phyloP scores from a whole-genome alignment of 352 stramenopile species.

The Phytophthora syringae region DNA sequence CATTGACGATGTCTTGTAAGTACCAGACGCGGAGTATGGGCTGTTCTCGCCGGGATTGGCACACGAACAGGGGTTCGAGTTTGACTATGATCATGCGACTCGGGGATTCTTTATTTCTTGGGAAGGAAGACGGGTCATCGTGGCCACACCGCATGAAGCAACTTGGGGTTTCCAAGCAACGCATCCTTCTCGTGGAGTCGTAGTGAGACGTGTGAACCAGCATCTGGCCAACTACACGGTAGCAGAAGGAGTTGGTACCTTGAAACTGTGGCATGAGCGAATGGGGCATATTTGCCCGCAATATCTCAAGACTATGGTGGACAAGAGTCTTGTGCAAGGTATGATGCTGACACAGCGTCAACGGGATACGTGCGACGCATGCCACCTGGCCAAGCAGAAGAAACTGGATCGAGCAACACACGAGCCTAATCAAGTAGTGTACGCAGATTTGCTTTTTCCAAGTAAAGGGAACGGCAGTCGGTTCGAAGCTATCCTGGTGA shows the following conservation, averaged over 20 bases:
- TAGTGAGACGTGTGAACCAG: neutral
- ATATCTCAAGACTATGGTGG: conserved; percentile 12
- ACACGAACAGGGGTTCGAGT: too few relatives aligned
- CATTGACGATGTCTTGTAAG: too few relatives aligned
- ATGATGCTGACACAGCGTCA: conserved; percentile 8
- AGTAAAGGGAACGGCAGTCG: conserved; percentile 8
- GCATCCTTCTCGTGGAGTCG: neutral
- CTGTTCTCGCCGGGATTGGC: too few relatives aligned
- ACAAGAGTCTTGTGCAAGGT: conserved; percentile 3
- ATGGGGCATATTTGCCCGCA: conserved; percentile 13
- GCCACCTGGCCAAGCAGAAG: conserved; percentile 11
- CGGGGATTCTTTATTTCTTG: too few relatives aligned
- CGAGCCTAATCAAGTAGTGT: neutral
- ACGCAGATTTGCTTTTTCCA: conserved; percentile 7
- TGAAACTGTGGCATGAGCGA: conserved; percentile 13
- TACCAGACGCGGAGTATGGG: too few relatives aligned
- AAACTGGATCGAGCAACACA: neutral
- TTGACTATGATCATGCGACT: too few relatives aligned
- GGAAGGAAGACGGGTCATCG: neutral
- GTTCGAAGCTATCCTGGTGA: conserved; percentile 1
- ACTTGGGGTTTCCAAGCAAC: conserved; percentile 7
- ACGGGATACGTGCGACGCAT: conserved; percentile 2
- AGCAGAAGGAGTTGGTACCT: neutral
- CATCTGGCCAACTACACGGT: neutral
- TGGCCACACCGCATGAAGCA: neutral